Conservation (phyloP, 2,329 filamentous ascomycete genomes). For the Emydomyces testavorans region DNA sequence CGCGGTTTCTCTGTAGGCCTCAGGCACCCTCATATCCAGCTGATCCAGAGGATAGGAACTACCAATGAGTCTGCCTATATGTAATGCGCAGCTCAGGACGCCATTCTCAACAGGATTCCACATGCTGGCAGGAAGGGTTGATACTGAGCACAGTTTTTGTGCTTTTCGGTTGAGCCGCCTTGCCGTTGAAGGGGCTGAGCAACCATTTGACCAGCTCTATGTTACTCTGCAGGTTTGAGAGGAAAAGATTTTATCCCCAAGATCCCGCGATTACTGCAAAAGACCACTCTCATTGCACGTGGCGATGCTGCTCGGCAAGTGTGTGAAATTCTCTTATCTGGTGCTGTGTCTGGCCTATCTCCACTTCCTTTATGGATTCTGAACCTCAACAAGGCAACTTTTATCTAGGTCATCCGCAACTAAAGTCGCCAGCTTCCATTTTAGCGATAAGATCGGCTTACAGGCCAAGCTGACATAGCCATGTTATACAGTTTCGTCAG, state of each 20-base stretch:
- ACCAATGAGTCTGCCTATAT: too few relatives aligned
- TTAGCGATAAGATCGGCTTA: too few relatives aligned
- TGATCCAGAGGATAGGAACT: too few relatives aligned
- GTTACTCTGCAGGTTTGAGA: not conserved
- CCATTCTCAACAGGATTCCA: too few relatives aligned
- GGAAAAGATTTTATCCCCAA: not conserved
- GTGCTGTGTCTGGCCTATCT: not conserved
- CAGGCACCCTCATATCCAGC: too few relatives aligned
- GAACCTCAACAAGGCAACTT: not conserved
- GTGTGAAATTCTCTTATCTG: not conserved
- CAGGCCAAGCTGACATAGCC: too few relatives aligned
- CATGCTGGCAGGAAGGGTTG: not conserved
- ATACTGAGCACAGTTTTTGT: too few relatives aligned
- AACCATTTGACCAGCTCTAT: not conserved
- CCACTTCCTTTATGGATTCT: not conserved
- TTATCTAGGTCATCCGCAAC: too few relatives aligned
- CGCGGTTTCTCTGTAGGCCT: too few relatives aligned
- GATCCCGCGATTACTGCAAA: not conserved
- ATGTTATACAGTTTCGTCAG: too few relatives aligned
- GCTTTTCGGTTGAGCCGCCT: not conserved
- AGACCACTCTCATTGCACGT: not conserved
- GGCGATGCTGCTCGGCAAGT: not conserved
- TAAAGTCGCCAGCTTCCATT: too few relatives aligned
- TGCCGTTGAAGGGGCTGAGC: not conserved
- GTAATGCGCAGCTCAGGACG: too few relatives aligned